phyloP scores from a whole-genome alignment of 176 grass and related monocot species.

The Oryza meyeriana region DNA sequence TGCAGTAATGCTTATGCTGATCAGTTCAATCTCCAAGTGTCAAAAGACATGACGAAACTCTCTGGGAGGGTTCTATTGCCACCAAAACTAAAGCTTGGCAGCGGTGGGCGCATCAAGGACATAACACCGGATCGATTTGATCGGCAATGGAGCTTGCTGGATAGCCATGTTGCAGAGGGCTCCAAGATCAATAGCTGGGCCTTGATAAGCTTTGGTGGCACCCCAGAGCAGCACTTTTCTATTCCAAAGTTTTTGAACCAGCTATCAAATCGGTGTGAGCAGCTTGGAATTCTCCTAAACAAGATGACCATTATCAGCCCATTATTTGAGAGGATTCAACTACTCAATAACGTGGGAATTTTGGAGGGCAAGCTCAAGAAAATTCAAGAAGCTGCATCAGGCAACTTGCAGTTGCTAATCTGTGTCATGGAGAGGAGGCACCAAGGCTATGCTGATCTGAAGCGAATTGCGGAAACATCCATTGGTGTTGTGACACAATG shows the following conservation, averaged over 20 bases:
- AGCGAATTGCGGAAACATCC: slow-evolving; percentile 82
- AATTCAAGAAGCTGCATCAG: slow-evolving; percentile 72
- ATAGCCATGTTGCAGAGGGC: slow-evolving; percentile 87
- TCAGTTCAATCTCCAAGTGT: slow-evolving; percentile 79
- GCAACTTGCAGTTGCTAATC: slow-evolving; percentile 81
- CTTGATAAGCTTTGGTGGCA: slow-evolving; percentile 92
- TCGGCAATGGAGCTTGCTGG: slow-evolving; percentile 81
- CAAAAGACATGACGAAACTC: slow-evolving; percentile 88
- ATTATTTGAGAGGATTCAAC: slow-evolving; percentile 70
- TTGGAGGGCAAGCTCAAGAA: slow-evolving; percentile 74
- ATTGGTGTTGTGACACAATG: slow-evolving; percentile 90
- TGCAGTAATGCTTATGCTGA: slow-evolving; percentile 62
- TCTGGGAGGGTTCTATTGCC: slow-evolving; percentile 86
- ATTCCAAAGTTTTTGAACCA: slow-evolving; percentile 82
- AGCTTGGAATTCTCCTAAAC: slow-evolving; percentile 79
- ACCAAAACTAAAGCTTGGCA: slow-evolving; percentile 82
- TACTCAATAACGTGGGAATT: slow-evolving; percentile 68
- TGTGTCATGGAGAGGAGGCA: slow-evolving; percentile 90
- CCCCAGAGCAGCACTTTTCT: slow-evolving; percentile 59
- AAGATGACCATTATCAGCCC: slow-evolving; percentile 68
- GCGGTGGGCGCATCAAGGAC: slow-evolving; percentile 66
- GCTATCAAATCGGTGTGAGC: slow-evolving; percentile 66
- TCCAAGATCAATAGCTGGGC: slow-evolving; percentile 77
- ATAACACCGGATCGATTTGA: slow-evolving; percentile 80
- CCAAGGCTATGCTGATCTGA: slow-evolving; percentile 80